Evolutionary conservation across 1,139 yeast genomes (phyloP), one percentile per base, ranked within the genome.

Genomic region (Zhuliangozyma parablackwelliae): DNA sequence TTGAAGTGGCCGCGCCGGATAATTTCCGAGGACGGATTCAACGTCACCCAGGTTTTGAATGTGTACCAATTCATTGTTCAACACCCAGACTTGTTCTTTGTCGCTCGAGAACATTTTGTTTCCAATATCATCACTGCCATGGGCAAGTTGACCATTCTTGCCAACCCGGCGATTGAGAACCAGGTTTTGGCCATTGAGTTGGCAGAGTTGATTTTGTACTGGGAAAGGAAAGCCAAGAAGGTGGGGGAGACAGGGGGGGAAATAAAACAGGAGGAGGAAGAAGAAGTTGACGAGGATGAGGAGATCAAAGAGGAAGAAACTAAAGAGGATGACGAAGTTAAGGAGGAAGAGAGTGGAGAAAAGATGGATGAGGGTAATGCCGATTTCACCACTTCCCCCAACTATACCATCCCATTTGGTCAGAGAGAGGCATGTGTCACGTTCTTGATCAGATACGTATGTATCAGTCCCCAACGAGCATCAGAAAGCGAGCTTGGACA

Each of bases 1-100:
- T 78, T 94, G 40, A 90, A 87, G 50, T 89, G 96, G 94, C 96
- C 97, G 1, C 80, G 97, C 46, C 73, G 97, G 39, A 95, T 90
- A 2, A 69, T 94, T 23, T 82, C 94, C 2, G 98, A 94, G 53
- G 96, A 90, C 54, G 92, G 94, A 0, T 83, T 82, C 53, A 81
- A 80, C 51, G 83, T 83, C 7, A 81, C 84, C 10, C 95, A 90
- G 43, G 95, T 85, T 8, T 76, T 88, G 46, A 90, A 87, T 51
- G 87, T 94, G 20, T 92, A 88, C 50, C 96, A 89, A 51, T 89
- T 90, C 53, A 80, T 94, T 59, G 88, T 87, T 27, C 84, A 83
- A 36, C 96, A 92, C 49, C 80, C 95, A 0, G 92, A 83, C 41
- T 63, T 88, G 37, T 92, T 94, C 59, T 92, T 77, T 53, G 80